A percentile compares a stretch with the other conserved stretches of the same genome.
phyloP scores from a whole-genome alignment of 495 filamentous ascomycete genomes.

The Penicillium antarcticum region DNA sequence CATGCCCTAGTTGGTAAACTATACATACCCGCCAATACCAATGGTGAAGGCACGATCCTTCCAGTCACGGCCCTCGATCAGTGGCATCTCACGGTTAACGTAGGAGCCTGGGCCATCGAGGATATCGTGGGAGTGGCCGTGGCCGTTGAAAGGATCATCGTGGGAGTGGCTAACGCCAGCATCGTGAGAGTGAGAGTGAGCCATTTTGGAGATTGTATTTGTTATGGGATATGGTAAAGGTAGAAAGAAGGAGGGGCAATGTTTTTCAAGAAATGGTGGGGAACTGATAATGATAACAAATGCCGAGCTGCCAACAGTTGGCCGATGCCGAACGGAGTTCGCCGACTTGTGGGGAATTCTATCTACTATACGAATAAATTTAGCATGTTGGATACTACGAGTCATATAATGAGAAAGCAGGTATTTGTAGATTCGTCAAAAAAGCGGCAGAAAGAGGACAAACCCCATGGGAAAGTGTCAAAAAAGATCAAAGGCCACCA shows the following conservation, averaged over 20 bases:
- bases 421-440: constrained; percentile 29
- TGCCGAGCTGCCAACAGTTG: constrained; percentile 18
- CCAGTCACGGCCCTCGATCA: constrained; percentile 86
- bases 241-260: constrained; percentile 18
- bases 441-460: constrained; percentile 20
- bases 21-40: constrained; percentile 88
- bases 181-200: constrained; percentile 58
- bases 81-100: constrained; percentile 86
- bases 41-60: constrained; percentile 88
- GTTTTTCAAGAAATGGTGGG: constrained; percentile 9
- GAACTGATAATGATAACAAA: constrained; percentile 20
- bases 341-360: constrained; percentile 6
- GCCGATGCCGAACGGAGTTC: constrained; percentile 20
- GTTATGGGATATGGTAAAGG: neutral
- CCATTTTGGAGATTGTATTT: constrained; percentile 20
- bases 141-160: constrained; percentile 66
- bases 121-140: constrained; percentile 95
- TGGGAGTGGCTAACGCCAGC: constrained; percentile 54
- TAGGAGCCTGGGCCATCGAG: constrained; percentile 92
- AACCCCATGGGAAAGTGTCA: constrained; percentile 16
- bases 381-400: neutral
- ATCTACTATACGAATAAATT: neutral
- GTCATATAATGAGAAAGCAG: constrained; percentile 4
- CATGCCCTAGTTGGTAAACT: neutral
- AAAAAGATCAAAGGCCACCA: constrained; percentile 12